These are phyloP conservation scores for Vicia faba DNA, from an alignment of 306 rosid species.

Conservation along the genomic window DNA sequence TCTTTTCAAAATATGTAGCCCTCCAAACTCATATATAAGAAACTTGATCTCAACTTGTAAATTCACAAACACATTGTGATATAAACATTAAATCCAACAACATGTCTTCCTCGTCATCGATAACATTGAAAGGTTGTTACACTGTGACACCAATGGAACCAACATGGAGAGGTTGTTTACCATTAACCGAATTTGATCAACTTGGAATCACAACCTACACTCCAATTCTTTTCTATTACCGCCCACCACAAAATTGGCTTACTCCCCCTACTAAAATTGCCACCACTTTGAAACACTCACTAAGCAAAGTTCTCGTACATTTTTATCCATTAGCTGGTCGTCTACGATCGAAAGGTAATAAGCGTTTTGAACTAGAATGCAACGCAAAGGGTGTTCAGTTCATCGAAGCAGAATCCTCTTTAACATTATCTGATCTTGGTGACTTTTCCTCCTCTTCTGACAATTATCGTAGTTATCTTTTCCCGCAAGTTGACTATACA, in stretches of 20 bases:
- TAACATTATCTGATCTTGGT: constrained; percentile 37
- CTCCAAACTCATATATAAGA: no score
- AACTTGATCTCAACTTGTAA: neutral
- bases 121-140: constrained; percentile 38
- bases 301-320: constrained; percentile 50
- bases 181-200: constrained; percentile 64
- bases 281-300: constrained; percentile 46
- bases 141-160: constrained; percentile 43
- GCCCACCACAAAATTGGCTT: constrained; percentile 21
- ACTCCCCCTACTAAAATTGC: constrained; percentile 16
- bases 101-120: constrained; percentile 28
- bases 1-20: no score
- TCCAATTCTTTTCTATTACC: constrained; percentile 56
- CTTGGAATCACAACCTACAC: constrained; percentile 47
- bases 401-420: constrained; percentile 51
- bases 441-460: constrained; percentile 38
- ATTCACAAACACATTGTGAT: neutral
- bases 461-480: constrained; percentile 6
- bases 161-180: constrained; percentile 45
- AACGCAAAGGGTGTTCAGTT: constrained; percentile 49
- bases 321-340: constrained; percentile 73
- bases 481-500: constrained; percentile 48
- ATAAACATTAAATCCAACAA: neutral
- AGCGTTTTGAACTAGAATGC: constrained; percentile 62
- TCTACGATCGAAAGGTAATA: constrained; percentile 41